Conservation (phyloP, 2,329 filamentous ascomycete genomes). For the Exophiala phaeomuriformis region DNA sequence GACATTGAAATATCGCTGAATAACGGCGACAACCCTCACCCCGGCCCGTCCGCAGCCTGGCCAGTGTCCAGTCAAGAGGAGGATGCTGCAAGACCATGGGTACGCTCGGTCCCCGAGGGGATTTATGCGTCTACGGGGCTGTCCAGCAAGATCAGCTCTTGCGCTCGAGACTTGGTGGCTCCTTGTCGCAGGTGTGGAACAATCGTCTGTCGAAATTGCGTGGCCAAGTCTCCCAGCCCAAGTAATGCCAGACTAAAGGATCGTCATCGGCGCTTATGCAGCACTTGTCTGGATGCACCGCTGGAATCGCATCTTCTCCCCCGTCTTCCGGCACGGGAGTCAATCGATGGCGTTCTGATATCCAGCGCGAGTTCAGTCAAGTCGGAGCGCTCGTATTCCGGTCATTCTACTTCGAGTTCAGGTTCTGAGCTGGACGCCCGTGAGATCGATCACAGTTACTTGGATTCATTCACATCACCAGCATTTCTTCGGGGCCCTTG, state of each 20-base stretch:
- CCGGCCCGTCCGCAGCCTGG: not conserved
- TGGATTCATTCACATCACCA: constrained; percentile 36
- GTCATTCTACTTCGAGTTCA: constrained; percentile 11
- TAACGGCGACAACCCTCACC: not conserved
- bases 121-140: constrained; percentile 41
- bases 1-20: not conserved
- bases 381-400: constrained; percentile 21
- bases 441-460: not conserved
- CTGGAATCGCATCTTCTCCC: constrained; percentile 46
- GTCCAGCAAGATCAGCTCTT: constrained; percentile 65
- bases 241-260: constrained; percentile 59
- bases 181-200: constrained; percentile 71
- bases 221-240: constrained; percentile 73
- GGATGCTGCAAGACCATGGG: not conserved
- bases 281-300: constrained; percentile 64
- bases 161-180: constrained; percentile 79
- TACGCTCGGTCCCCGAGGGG: not conserved
- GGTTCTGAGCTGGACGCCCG: constrained; percentile 3
- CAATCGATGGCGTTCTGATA: constrained; percentile 2
- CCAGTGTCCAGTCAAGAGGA: constrained; percentile 23
- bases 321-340: not conserved
- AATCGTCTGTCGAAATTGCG: constrained; percentile 83
- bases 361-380: constrained; percentile 25
- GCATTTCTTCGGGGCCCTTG: constrained; percentile 51
- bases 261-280: constrained; percentile 75